These are phyloP conservation scores for Talaromyces albobiverticillius DNA, from an alignment of 2,329 filamentous ascomycete genomes.

Conservation along the genomic window DNA sequence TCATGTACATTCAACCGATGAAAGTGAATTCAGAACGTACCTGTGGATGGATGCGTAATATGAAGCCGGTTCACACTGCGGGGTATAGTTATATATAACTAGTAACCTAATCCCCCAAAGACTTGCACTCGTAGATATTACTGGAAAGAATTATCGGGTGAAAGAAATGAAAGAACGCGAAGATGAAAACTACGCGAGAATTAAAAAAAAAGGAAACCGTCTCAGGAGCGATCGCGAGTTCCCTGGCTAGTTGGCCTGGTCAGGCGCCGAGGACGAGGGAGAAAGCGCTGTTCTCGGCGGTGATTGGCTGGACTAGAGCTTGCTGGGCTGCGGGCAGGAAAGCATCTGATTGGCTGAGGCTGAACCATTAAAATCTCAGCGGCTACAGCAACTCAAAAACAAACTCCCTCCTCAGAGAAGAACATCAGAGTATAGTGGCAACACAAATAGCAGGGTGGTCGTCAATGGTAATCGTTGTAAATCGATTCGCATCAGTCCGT, in stretches of 20 bases:
- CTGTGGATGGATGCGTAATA: no score
- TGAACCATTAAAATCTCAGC: not conserved
- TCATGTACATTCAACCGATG: not conserved
- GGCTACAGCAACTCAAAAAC: no score
- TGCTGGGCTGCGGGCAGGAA: not conserved
- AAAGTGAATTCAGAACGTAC: not conserved
- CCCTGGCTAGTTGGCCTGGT: slow-evolving; percentile 1
- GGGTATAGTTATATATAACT: no score
- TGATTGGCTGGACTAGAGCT: slow-evolving; percentile 10
- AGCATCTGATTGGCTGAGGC: slow-evolving; percentile 7
- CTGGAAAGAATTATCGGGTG: not conserved
- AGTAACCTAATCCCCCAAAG: no score
- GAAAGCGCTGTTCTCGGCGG: not conserved
- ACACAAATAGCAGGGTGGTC: no score
- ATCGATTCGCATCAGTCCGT: no score
- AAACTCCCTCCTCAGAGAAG: no score
- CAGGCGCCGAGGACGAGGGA: slow-evolving; percentile 6
- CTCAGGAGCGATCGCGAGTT: slow-evolving; percentile 1
- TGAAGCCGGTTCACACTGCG: no score
- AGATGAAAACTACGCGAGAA: no score
- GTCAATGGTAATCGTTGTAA: no score
- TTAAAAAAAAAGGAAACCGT: slow-evolving; percentile 3
- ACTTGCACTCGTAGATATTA: not conserved
- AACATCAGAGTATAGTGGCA: no score
- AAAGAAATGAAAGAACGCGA: not conserved